Evolutionary conservation across 2,329 filamentous ascomycete genomes (phyloP), one percentile per base, ranked within the genome.

Genomic region (Didymella lethalis): DNA sequence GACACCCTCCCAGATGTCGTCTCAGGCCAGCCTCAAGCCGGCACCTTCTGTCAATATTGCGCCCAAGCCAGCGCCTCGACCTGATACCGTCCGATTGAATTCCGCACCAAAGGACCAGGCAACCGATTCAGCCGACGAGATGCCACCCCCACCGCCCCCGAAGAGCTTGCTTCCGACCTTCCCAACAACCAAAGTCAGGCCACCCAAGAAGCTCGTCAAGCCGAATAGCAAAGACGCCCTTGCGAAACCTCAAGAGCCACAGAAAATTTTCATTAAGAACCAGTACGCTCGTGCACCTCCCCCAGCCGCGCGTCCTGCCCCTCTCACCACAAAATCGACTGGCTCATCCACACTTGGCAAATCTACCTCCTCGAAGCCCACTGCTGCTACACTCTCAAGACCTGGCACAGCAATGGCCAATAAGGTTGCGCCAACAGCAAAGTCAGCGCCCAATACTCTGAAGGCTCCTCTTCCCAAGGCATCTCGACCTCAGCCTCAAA

Each of bases 211-310:
- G 52, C 87, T 87, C 0, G 70, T 85, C 3, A 90, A 86, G 66
- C 65, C 70, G 25, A 87, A 88, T 2, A 82, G 82, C 8, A 90
- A 89, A 70, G 87, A 90, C 40, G 69, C 81, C 0, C 65, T 81
- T 3, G 64, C 77, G 11, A 91, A 90, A 72, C 72, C 83, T 0
- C 91, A 88, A 72, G 87, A 88, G 23, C 90, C 71, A 0, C 90
- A 88, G 7, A 91, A 90, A 3, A 75, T 76, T 32, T 73, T 72
- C 62, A 74, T 86, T 90, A 57, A 93, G 90, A 74, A 70, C 45
- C 66, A 70, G 43, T 75, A 74, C 50, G 72, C 72, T 26, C 72
- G 70, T 56, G 69, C 72, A 29, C 76, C 79, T 48, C 74, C 85
- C 60, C 84, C 88, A 53, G 84, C 86, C 11, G 83, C 86, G 1